Percentiles rank a stretch among this genome's conserved stretches.
Conservation (phyloP, 2,329 filamentous ascomycete species). For the Pseudocercospora fijiensis region DNA sequence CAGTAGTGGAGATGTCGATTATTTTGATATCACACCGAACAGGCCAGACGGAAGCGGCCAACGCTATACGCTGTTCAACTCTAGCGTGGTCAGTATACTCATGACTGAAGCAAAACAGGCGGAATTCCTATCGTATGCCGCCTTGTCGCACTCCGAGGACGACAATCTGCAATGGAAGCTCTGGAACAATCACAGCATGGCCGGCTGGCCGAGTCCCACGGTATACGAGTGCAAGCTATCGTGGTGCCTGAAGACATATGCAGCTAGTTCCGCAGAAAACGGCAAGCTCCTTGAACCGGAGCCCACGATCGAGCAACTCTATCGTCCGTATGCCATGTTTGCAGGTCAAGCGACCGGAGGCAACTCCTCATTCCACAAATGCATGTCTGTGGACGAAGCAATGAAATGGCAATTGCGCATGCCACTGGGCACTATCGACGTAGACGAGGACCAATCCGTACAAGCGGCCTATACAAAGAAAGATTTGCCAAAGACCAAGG, state of each 20-base stretch:
- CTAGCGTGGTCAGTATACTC: background rate
- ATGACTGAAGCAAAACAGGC: background rate
- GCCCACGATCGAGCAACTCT: background rate
- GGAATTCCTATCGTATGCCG: background rate
- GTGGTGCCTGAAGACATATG: conserved; percentile 5
- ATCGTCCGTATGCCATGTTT: background rate
- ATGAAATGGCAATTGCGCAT: background rate
- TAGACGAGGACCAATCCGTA: background rate
- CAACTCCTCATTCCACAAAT: background rate
- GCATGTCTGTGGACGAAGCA: background rate
- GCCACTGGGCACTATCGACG: background rate
- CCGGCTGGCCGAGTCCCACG: background rate
- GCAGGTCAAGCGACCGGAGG: background rate
- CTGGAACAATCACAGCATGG: background rate
- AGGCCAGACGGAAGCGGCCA: conserved; percentile 1
- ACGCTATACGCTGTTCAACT: conserved; percentile 2
- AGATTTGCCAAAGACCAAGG: background rate
- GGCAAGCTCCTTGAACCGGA: background rate
- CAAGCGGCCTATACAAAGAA: background rate
- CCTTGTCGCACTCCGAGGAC: background rate
- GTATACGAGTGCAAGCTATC: background rate
- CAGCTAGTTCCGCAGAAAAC: background rate
- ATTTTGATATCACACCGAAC: background rate
- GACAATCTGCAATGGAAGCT: background rate
- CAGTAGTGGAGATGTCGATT: background rate